phyloP scores from a whole-genome alignment of 2,329 filamentous ascomycete genomes.

The Colletotrichum gigasporum region DNA sequence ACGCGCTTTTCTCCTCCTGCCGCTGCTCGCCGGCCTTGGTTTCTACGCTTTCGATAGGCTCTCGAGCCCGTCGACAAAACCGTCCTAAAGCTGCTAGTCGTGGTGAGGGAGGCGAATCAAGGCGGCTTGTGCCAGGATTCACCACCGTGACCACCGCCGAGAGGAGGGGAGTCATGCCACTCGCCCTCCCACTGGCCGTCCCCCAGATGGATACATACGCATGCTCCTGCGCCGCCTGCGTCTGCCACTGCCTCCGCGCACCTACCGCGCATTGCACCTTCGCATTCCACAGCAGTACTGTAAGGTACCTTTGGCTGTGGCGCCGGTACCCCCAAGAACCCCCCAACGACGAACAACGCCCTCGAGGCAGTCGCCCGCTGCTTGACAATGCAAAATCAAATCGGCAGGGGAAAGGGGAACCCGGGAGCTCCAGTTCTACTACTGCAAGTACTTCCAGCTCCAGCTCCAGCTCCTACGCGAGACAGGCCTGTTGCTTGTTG shows the following conservation, averaged over 20 bases:
- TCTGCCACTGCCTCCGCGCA: conserved; percentile 15
- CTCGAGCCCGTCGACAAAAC: neutral
- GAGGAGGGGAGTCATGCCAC: conserved; percentile 26
- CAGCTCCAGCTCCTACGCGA: neutral
- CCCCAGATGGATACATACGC: neutral
- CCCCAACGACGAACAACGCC: neutral
- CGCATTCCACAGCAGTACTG: conserved; percentile 25
- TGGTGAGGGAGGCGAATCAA: conserved; percentile 24
- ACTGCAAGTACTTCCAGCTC: no score
- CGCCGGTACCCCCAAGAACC: no score
- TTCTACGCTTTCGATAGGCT: conserved; percentile 22
- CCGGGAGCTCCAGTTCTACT: neutral
- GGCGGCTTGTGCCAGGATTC: conserved; percentile 22
- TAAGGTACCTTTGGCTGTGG: conserved; percentile 29
- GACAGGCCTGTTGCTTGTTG: conserved; percentile 20
- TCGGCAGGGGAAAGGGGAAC: neutral
- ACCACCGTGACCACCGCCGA: conserved; percentile 17
- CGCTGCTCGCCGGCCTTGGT: neutral
- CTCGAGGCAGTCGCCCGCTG: neutral
- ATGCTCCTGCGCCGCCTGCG: no score
- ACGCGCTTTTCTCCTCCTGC: conserved; percentile 22
- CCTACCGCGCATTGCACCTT: conserved; percentile 17
- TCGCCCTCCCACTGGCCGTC: neutral
- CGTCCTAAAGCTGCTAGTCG: conserved; percentile 16
- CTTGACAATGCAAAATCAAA: conserved; percentile 2